Percentiles rank a stretch among this genome's conserved stretches.
Evolutionary conservation across 2,329 filamentous ascomycete species (phyloP).

Genomic region (Diaporthe vaccinii): DNA sequence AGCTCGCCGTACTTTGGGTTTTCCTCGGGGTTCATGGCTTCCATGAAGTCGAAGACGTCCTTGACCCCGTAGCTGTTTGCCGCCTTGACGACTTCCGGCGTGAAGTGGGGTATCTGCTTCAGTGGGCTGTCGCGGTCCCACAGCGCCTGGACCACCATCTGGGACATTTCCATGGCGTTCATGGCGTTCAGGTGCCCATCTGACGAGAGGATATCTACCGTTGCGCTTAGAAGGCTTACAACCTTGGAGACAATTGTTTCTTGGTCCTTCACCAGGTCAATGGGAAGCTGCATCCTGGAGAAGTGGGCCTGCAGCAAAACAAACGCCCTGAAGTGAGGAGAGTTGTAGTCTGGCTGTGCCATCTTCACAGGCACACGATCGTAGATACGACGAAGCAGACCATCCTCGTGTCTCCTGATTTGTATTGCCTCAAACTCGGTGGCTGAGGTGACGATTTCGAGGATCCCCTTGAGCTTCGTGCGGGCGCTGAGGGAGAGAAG

Average conservation of each 20-base stretch:
- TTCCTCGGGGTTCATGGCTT: slow-evolving; percentile 96
- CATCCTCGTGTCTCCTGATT: slow-evolving; percentile 92
- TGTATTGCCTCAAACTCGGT: slow-evolving; percentile 97
- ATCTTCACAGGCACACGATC: slow-evolving; percentile 96
- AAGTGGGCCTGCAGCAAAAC: slow-evolving; percentile 98
- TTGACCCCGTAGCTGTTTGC: slow-evolving; percentile 88
- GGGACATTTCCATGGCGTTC: slow-evolving; percentile 98
- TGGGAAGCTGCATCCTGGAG: slow-evolving; percentile 94
- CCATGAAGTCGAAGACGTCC: slow-evolving; percentile 98
- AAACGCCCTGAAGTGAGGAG: slow-evolving; percentile 98
- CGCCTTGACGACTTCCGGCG: slow-evolving; percentile 83
- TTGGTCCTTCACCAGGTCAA: slow-evolving; percentile 96
- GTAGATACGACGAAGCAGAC: slow-evolving; percentile 90
- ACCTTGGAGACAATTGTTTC: slow-evolving; percentile 88
- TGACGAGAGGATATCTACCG: slow-evolving; percentile 94
- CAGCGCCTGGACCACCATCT: slow-evolving; percentile 99
- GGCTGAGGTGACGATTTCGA: slow-evolving; percentile 97
- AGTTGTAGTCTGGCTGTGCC: slow-evolving; percentile 86
- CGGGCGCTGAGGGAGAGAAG: slow-evolving; percentile 87
- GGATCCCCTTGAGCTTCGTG: slow-evolving; percentile 95
- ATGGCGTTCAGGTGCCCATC: slow-evolving; percentile 97
- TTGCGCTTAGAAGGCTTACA: slow-evolving; percentile 88
- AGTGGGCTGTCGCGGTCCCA: slow-evolving; percentile 98
- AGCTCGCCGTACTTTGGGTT: slow-evolving; percentile 85
- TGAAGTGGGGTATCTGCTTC: slow-evolving; percentile 98